Base-by-base conservation (phyloP, 2,329 filamentous ascomycete genomes). In the Fusarium sp. region DNA sequence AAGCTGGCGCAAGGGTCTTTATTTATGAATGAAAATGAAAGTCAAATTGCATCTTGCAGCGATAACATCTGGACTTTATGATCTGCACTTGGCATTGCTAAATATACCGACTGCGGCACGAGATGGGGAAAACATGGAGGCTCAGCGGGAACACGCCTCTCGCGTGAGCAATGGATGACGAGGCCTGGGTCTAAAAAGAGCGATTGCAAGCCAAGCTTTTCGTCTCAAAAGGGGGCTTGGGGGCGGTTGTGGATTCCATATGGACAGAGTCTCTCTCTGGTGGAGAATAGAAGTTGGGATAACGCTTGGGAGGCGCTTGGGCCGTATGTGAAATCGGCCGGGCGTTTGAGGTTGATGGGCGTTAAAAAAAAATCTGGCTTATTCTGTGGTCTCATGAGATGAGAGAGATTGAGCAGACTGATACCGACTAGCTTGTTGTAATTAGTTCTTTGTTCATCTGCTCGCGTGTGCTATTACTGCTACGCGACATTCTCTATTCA, bases 31-130 rank as follows among this genome's bases (percentile, higher is more conserved):
- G 24, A 62, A 38, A 63, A 55, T 40, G 38, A 63, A 55, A 33
- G 31, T 35, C n/a, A 17, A 20, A 24, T 31, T 64, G 27, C 44
- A 29, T 17, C 42, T 51, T 51, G 57, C 44, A 68, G 31, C 44
- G 20, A 40, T 24, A 22, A 10, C 60, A 40, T 55, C 33, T n/a
- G 6, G 35, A 55, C 60, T 63, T n/a, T 49, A 38, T 71, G 68
- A 66, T 74, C 64, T 72, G 44, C 68, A 72, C 71, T 74, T 72
- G 71, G 68, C 64, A 55, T 69, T 73, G 67, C 71, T 74, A 74
- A 73, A 73, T 71, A 73, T 73, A 73, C 46, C 53, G 55, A 12
- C 57, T 56, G 58, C 20, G 38, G 20, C 44, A 38, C 38, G 60
- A 20, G 24, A 57, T 40, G 53, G 59, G 35, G 60, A 27, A 46